phyloP scores from a whole-genome alignment of 2,329 filamentous ascomycete species.

The Intubia oerlemansii region DNA sequence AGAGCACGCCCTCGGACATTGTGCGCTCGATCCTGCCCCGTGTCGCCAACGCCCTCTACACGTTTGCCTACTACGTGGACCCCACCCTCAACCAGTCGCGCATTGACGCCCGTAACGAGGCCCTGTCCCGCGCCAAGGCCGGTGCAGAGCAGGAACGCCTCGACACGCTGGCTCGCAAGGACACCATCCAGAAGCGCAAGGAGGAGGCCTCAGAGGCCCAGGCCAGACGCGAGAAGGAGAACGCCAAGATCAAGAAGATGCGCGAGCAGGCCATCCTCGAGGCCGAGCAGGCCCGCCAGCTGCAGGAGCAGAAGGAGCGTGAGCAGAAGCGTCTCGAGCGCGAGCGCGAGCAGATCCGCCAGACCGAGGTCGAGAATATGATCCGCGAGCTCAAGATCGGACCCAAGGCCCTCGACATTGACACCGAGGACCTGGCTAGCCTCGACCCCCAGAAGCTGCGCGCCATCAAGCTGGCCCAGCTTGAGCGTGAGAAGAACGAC shows the following conservation, averaged over 20 bases:
- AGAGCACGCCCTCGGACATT: conserved; percentile 95
- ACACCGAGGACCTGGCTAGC: conserved; percentile 61
- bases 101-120: conserved; percentile 56
- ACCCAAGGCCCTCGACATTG: conserved; percentile 54
- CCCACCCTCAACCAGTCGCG: conserved; percentile 69
- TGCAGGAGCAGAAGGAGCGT: conserved; percentile 82
- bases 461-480: conserved; percentile 81
- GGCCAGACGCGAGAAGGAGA: conserved; percentile 79
- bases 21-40: conserved; percentile 86
- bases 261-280: conserved; percentile 76
- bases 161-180: conserved; percentile 67
- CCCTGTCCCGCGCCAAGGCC: conserved; percentile 60
- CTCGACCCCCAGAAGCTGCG: conserved; percentile 80
- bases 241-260: conserved; percentile 68
- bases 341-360: conserved; percentile 74
- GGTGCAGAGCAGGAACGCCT: conserved; percentile 85
- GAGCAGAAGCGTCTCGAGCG: conserved; percentile 70
- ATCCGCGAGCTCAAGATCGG: conserved; percentile 79
- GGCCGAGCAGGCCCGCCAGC: conserved; percentile 70
- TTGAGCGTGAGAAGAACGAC: conserved; percentile 96
- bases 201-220: conserved; percentile 79
- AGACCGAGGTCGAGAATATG: conserved; percentile 85
- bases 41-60: conserved; percentile 73
- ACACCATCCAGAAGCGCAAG: conserved; percentile 90
- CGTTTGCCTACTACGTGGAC: conserved; percentile 92